Conservation (phyloP, 768 basidiomycete genomes). For the Clavaria fumosa region DNA sequence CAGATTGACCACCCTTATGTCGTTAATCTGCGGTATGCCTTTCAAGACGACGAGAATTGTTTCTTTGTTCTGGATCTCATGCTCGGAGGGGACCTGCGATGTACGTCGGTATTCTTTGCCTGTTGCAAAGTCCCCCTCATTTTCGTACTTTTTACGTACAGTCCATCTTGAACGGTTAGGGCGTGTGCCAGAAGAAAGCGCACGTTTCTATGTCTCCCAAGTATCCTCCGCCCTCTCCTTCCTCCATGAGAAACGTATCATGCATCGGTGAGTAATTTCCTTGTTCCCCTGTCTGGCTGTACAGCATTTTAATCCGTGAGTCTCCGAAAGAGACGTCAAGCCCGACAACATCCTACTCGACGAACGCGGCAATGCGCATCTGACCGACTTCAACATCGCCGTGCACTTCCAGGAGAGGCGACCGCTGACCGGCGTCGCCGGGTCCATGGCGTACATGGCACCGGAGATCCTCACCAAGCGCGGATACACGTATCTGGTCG, state of each 20-base stretch:
- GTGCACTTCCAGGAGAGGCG: constrained; percentile 87
- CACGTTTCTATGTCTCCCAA: constrained; percentile 83
- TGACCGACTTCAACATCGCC: constrained; percentile 98
- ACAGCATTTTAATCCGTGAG: constrained; percentile 11
- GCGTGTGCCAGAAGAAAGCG: constrained; percentile 56
- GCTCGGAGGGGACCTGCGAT: constrained; percentile 89
- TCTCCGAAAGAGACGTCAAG: constrained; percentile 64
- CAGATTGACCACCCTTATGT: constrained; percentile 93
- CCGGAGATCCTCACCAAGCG: constrained; percentile 77
- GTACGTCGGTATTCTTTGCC: constrained; percentile 29
- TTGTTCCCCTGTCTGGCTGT: constrained; percentile 10
- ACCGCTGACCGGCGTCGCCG: constrained; percentile 73
- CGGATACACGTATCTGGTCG: constrained; percentile 87
- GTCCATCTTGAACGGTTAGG: constrained; percentile 82
- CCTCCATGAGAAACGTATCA: constrained; percentile 85
- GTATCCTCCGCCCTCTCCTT: constrained; percentile 78
- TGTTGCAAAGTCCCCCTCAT: constrained; percentile 5
- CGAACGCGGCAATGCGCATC: constrained; percentile 87
- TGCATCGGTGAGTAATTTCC: constrained; percentile 76
- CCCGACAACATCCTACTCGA: constrained; percentile 97
- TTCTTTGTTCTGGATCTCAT: constrained; percentile 97
- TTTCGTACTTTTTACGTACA: constrained; percentile 17
- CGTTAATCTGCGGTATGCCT: constrained; percentile 90
- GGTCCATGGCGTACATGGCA: constrained; percentile 99
- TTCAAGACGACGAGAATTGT: constrained; percentile 97